Base-by-base conservation (phyloP, 73 alveolate species). In the Paramecium tetraurelia region DNA sequence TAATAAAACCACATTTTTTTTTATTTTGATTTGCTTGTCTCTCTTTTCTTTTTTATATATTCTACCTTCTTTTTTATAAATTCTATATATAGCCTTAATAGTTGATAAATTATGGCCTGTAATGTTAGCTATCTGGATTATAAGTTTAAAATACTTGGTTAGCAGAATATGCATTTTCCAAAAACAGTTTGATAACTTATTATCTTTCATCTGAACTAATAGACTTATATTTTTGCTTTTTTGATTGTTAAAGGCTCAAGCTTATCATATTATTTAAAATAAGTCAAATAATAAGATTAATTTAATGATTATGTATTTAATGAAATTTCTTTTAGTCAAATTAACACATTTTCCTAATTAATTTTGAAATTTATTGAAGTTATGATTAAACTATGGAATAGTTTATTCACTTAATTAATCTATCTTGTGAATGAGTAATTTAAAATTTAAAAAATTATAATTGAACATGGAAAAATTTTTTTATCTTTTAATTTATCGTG, bases 61-160 rank as follows among this genome's bases (percentile, higher is more conserved):
- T 43, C 90, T 40, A 2, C 90, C 90, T 80, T 80, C 90, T 0
- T 80, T 80, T 43, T 80, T 80, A 44, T 43, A 80, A 2, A 80
- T 35, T 46, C 90, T 80, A 29, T 44, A 44, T 18, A 80, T 80
- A 21, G 90, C 90, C 18, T 80, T 80, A n/a, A 80, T 46, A 1
- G 90, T 80, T 43, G 90, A 80, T 24, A 80, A 18, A 44, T 80
- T 80, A 46, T 80, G 90, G 22, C 75, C 75, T 24, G 90, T 80
- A 20, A 44, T 58, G 18, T 80, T 41, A 33, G 90, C 36, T 8
- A 80, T 48, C 90, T 80, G 33, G 5, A 53, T 9, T 53, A 53
- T 53, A 53, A 53, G n/a, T 53, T 53, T 53, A 7, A 53, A 53
- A 53, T 53, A 53, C 69, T 53, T 53, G 4, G 10, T 20, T 53